Evolutionary conservation across 805 yeast species (phyloP), one percentile per base, ranked within the genome.

Genomic region (Lachancea mirantina): DNA sequence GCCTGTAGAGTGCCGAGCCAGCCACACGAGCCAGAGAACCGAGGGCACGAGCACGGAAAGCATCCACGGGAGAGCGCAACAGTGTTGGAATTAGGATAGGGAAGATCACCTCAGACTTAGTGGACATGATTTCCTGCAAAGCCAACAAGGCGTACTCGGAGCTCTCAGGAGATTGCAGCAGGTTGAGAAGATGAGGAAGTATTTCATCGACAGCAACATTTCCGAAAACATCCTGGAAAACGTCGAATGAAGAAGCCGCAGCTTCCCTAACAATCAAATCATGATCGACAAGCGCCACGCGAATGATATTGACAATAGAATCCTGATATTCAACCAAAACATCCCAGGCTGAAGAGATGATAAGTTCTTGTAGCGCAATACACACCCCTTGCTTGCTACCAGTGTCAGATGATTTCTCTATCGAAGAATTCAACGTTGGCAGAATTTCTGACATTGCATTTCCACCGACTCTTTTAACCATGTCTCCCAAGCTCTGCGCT

Each of bases 331-430:
- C 75, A 17, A 52, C 62, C 38, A 89, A 66, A 6, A 75, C 71
- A 10, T 75, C 82, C 3, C 63, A 55, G 7, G 74, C 65, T 4
- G 94, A 73, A 0, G 95, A 82, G 43, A 75, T 78, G 41, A 88
- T 76, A 41, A 92, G 74, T 55, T 88, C 97, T 26, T 77, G 73
- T 30, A 87, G 66, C 6, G 98, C 98, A 55, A 89, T 76, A 67
- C 98, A 92, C 32, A 92, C 84, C 67, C 99, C 99, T 64, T 88
- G 94, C 54, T 83, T 84, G 22, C 94, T 80, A 53, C 80, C 92
- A n/a, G 83, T 64, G 48, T 82, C 92, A 35, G 70, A 61, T 19
- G 72, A 52, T n/a, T 68, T 63, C 33, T 65, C 54, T 41, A 82
- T 62, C 1, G 84, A 71, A 23, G 70, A 72, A 45, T 84, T 81